A percentile compares a stretch with the other conserved stretches of the same genome.
Evolutionary conservation across 1,284 basidiomycete species (phyloP).

Genomic region (Peniophora sp.): DNA sequence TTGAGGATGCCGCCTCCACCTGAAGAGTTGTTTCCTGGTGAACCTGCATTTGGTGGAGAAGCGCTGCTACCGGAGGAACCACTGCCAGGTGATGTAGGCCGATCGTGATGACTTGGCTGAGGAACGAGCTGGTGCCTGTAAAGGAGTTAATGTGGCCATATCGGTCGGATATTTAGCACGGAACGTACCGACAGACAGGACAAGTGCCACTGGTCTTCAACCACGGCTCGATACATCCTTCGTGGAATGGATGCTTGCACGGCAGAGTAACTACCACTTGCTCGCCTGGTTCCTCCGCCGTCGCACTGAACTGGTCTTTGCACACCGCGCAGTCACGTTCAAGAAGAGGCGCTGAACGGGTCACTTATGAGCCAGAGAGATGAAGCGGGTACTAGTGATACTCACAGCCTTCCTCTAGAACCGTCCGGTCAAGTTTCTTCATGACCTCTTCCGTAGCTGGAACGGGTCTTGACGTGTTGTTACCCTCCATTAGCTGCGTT

Average conservation of each 20-base stretch:
- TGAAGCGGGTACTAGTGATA: slow-evolving; percentile 7
- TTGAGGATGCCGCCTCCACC: neutral
- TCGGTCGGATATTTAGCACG: neutral
- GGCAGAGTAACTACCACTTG: slow-evolving; percentile 64
- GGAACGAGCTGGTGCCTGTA: slow-evolving; percentile 45
- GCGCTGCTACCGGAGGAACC: too few relatives aligned
- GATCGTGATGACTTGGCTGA: slow-evolving; percentile 25
- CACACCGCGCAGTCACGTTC: slow-evolving; percentile 73
- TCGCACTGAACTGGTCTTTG: slow-evolving; percentile 66
- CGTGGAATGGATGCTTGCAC: slow-evolving; percentile 77
- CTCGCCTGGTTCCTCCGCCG: slow-evolving; percentile 64
- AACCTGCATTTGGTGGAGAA: too few relatives aligned
- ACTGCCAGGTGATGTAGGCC: neutral
- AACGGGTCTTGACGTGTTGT: slow-evolving; percentile 57
- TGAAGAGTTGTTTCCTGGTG: too few relatives aligned
- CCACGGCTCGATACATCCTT: slow-evolving; percentile 77
- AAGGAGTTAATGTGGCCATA: neutral
- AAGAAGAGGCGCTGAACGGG: slow-evolving; percentile 42
- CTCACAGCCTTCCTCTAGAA: slow-evolving; percentile 57
- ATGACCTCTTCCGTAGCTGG: slow-evolving; percentile 70
- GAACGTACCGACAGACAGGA: slow-evolving; percentile 69
- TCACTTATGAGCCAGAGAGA: neutral
- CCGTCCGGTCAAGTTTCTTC: slow-evolving; percentile 49
- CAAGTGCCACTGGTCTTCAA: slow-evolving; percentile 78
- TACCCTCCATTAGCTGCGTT: slow-evolving; percentile 69